These are phyloP conservation scores for Pelargonium australe DNA, from an alignment of 441 rosid species.

Conservation along the genomic window DNA sequence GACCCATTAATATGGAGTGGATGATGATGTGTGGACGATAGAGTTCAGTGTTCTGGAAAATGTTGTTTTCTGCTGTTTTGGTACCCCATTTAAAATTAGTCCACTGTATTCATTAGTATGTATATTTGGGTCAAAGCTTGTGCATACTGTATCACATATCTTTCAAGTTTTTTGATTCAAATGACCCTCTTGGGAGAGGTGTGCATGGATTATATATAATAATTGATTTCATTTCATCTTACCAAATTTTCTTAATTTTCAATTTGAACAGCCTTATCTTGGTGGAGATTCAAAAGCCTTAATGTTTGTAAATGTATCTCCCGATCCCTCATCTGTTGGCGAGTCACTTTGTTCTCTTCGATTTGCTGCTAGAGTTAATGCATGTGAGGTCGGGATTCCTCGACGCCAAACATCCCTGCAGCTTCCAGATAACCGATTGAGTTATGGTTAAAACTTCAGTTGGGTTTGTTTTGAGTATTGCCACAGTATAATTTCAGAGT, in stretches of 20 bases:
- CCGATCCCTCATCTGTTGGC: conserved; percentile 75
- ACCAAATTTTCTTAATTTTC: conserved; percentile 1
- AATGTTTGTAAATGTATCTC: conserved; percentile 91
- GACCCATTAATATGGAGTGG: too few relatives aligned
- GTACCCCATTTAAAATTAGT: too few relatives aligned
- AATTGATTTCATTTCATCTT: background rate
- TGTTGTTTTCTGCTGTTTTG: too few relatives aligned
- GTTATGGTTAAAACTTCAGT: conserved; percentile 34
- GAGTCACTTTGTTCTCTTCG: conserved; percentile 93
- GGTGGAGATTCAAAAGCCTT: conserved; percentile 97
- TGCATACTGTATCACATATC: too few relatives aligned
- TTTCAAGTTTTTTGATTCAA: too few relatives aligned
- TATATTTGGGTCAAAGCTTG: too few relatives aligned
- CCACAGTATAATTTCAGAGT: conserved; percentile 10
- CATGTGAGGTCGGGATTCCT: conserved; percentile 91
- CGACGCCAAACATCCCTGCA: conserved; percentile 57
- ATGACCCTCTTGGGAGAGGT: background rate
- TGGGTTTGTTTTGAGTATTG: background rate
- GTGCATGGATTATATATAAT: background rate
- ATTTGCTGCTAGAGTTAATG: conserved; percentile 94
- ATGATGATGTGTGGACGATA: too few relatives aligned
- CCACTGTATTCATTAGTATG: too few relatives aligned
- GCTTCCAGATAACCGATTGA: conserved; percentile 53
- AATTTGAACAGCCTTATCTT: conserved; percentile 75
- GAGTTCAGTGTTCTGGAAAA: too few relatives aligned